Evolutionary conservation across 768 basidiomycete species (phyloP).

Genomic region (Suillus weaverae): DNA sequence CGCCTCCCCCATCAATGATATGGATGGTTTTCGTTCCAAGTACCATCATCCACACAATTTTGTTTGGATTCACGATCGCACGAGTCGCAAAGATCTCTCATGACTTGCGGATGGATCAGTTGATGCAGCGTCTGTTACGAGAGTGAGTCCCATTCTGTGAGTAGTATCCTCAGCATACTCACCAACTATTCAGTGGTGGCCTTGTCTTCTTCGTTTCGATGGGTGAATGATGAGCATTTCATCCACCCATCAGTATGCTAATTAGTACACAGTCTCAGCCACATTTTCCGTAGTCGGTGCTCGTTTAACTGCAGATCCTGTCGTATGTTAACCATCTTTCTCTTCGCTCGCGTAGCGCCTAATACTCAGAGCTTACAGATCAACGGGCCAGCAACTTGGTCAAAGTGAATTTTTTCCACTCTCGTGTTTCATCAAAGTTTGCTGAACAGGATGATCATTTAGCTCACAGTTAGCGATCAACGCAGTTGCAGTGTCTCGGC

Average conservation of each 20-base stretch:
- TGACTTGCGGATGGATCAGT: not conserved
- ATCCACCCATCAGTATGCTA: not conserved
- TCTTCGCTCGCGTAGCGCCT: not conserved
- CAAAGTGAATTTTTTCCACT: constrained; percentile 1
- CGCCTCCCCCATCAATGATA: constrained; percentile 6
- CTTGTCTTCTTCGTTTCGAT: constrained; percentile 13
- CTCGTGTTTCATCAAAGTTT: not conserved
- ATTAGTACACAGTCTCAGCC: constrained; percentile 1
- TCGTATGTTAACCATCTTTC: not conserved
- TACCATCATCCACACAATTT: constrained; percentile 6
- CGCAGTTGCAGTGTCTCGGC: constrained; percentile 12
- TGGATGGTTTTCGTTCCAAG: constrained; percentile 10
- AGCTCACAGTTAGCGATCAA: constrained; percentile 11
- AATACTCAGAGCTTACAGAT: not conserved
- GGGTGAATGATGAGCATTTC: constrained; percentile 2
- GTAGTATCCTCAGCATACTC: not conserved
- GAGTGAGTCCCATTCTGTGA: constrained; percentile 7
- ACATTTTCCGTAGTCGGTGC: constrained; percentile 9
- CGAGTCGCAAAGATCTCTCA: not conserved
- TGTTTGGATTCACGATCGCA: constrained; percentile 10
- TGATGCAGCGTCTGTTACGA: constrained; percentile 5
- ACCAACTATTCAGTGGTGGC: constrained; percentile 1
- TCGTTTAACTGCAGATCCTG: constrained; percentile 1
- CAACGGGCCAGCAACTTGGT: constrained; percentile 8
- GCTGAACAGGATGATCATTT: not conserved